These are phyloP conservation scores for Cyclotella kingstonii DNA, from an alignment of 108 stramenopile genomes.

Conservation along the genomic window DNA sequence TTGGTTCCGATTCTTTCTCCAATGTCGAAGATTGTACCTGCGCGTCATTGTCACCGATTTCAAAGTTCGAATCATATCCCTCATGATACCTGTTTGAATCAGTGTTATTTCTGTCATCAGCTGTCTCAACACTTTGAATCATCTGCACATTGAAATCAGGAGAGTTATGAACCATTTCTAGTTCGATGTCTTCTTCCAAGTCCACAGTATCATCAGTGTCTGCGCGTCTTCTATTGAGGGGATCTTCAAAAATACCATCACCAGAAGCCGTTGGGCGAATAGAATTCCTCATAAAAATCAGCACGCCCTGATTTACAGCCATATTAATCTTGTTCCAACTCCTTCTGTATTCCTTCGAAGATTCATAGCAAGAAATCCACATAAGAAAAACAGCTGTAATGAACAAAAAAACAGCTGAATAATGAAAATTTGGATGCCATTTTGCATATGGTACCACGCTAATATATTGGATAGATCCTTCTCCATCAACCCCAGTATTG, in stretches of 20 bases:
- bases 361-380: conserved; percentile 54
- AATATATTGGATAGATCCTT: conserved; percentile 12
- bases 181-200: conserved; percentile 26
- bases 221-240: conserved; percentile 23
- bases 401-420: conserved; percentile 62
- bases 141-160: conserved; percentile 15
- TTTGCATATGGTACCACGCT: conserved; percentile 37
- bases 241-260: neutral
- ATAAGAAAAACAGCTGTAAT: conserved; percentile 64
- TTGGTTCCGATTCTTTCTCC: no score
- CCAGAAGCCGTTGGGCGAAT: neutral
- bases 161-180: conserved; percentile 4
- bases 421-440: conserved; percentile 59
- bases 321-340: conserved; percentile 31
- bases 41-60: conserved; percentile 9
- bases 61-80: conserved; percentile 7
- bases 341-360: conserved; percentile 60
- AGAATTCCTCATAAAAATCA: conserved; percentile 15
- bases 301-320: conserved; percentile 30
- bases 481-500: neutral
- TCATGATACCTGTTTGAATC: no score
- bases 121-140: neutral
- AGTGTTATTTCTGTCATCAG: no score
- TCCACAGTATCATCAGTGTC: conserved; percentile 43
- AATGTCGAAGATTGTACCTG: no score